phyloP scores from a whole-genome alignment of 2,329 filamentous ascomycete species.

The Aspergillus pseudotamarii region DNA sequence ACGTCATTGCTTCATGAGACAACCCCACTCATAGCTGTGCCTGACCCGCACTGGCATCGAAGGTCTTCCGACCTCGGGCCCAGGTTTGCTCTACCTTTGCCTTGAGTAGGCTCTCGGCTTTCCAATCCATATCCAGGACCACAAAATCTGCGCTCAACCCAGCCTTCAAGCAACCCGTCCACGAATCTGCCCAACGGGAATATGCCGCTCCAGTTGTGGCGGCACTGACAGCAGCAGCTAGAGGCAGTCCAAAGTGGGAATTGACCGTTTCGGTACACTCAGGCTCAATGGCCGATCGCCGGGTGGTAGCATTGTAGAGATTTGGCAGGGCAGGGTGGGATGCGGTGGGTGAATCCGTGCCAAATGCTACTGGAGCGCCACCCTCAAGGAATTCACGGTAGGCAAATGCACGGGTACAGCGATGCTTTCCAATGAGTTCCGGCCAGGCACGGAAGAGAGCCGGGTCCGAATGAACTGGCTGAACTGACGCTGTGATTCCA shows the following conservation, averaged over 20 bases:
- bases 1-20: neutral
- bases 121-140: constrained; percentile 49
- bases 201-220: constrained; percentile 51
- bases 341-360: constrained; percentile 54
- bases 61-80: constrained; percentile 43
- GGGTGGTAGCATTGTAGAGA: constrained; percentile 53
- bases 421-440: constrained; percentile 46
- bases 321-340: constrained; percentile 50
- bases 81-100: constrained; percentile 49
- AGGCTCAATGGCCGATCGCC: constrained; percentile 47
- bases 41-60: neutral
- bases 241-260: constrained; percentile 44
- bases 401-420: constrained; percentile 53
- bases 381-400: constrained; percentile 54
- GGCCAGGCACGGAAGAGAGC: constrained; percentile 53
- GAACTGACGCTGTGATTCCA: constrained; percentile 48
- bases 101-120: constrained; percentile 43
- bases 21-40: neutral
- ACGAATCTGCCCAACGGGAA: constrained; percentile 48
- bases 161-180: constrained; percentile 43
- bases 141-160: constrained; percentile 50
- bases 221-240: constrained; percentile 48
- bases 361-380: constrained; percentile 50
- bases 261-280: constrained; percentile 45
- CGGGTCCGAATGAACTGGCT: constrained; percentile 46